A percentile compares a stretch with the other conserved stretches of the same genome.
phyloP scores from a whole-genome alignment of 2,329 filamentous ascomycete genomes.

The Stachybotrys echinatus region DNA sequence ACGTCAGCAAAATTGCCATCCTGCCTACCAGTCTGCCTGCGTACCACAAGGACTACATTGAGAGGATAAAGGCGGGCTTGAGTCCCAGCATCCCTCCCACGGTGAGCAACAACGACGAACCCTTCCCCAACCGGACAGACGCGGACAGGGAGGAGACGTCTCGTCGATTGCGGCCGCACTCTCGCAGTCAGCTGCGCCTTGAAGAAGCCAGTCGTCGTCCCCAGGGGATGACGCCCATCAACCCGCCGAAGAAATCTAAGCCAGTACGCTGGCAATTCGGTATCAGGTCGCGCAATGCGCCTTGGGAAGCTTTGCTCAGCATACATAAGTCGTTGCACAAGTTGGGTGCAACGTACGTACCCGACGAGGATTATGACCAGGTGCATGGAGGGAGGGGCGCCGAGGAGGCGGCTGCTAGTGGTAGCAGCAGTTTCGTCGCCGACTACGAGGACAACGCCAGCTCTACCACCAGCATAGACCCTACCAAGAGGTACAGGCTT shows the following conservation, averaged over 20 bases:
- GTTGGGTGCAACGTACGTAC: conserved; percentile 83
- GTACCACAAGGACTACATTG: conserved; percentile 88
- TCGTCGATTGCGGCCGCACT: conserved; percentile 79
- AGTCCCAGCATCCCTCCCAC: conserved; percentile 36
- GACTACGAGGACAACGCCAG: conserved; percentile 30
- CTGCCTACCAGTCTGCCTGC: conserved; percentile 85
- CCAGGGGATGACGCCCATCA: conserved; percentile 57
- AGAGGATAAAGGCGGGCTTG: conserved; percentile 55
- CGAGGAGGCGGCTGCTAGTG: conserved; percentile 23
- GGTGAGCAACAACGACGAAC: conserved; percentile 41
- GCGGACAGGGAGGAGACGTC: conserved; percentile 79
- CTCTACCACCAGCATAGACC: conserved; percentile 40
- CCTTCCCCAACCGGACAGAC: conserved; percentile 48
- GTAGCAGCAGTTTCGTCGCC: conserved; percentile 35
- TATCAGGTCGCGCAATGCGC: conserved; percentile 88
- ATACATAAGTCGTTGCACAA: conserved; percentile 89
- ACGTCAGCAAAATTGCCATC: conserved; percentile 83
- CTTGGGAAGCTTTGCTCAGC: conserved; percentile 88
- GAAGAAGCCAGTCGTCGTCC: conserved; percentile 58
- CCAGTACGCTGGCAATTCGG: conserved; percentile 97
- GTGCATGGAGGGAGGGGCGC: conserved; percentile 35
- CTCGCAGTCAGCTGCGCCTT: conserved; percentile 62
- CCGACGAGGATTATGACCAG: conserved; percentile 54
- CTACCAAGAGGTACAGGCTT: conserved; percentile 67
- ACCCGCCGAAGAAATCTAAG: conserved; percentile 64